These are phyloP conservation scores for Paramecium tetraurelia DNA, from an alignment of 73 alveolate species.

Conservation along the genomic window DNA sequence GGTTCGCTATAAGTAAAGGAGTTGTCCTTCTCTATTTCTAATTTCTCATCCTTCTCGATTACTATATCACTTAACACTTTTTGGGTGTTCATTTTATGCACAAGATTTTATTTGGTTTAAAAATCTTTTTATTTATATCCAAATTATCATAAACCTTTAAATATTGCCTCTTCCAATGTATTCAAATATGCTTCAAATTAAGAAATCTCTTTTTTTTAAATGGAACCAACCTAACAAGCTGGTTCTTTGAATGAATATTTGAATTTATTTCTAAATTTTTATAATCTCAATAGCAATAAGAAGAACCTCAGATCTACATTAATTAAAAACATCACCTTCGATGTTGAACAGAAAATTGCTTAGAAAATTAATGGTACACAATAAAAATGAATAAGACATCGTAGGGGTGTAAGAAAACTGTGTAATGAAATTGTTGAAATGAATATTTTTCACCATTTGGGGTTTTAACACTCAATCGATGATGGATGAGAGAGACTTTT, in stretches of 20 bases:
- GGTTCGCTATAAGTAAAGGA: background rate
- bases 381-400: no score
- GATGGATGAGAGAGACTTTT: background rate
- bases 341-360: no score
- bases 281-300: background rate
- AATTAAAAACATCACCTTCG: no score
- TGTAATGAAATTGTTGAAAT: no score
- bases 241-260: background rate
- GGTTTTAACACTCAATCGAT: no score
- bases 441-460: no score
- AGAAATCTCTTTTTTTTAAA: background rate
- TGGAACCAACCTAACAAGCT: background rate
- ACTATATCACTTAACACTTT: background rate
- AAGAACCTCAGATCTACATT: no score
- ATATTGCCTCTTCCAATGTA: background rate
- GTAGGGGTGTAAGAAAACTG: no score
- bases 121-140: background rate
- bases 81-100: background rate
- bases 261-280: no score
- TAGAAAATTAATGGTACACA: no score
- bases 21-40: background rate
- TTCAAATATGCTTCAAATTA: background rate
- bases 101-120: constrained; percentile 13
- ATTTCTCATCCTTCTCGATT: background rate
- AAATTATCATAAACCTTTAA: background rate